These are phyloP conservation scores for Pyricularia pennisetigena DNA, from an alignment of 2,329 filamentous ascomycete species.

Conservation along the genomic window DNA sequence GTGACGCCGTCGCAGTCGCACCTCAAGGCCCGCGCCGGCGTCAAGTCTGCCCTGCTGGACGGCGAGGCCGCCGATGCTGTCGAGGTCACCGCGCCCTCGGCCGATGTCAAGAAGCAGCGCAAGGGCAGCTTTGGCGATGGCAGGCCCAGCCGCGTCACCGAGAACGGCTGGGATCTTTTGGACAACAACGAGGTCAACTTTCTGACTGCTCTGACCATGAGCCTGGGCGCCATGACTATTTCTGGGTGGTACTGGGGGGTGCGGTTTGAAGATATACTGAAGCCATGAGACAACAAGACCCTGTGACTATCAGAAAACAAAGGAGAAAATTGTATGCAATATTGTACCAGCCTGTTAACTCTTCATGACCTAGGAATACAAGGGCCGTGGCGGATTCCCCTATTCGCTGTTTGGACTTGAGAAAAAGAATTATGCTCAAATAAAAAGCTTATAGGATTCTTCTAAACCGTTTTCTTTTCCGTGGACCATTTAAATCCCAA, in stretches of 20 bases:
- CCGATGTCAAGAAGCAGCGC: constrained; percentile 35
- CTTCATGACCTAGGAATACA: not conserved
- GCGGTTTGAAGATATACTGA: constrained; percentile 34
- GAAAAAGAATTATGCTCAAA: not conserved
- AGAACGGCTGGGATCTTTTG: constrained; percentile 62
- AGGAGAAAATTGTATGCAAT: not conserved
- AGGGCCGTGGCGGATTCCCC: not conserved
- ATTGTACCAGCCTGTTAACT: not conserved
- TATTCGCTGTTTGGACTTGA: not conserved
- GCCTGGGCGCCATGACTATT: constrained; percentile 62
- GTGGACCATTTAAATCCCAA: not conserved
- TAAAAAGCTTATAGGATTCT: not conserved
- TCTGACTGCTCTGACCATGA: constrained; percentile 78
- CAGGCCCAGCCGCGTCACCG: constrained; percentile 51
- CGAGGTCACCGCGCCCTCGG: constrained; percentile 20
- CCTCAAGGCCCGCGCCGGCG: constrained; percentile 24
- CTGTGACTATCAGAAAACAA: not conserved
- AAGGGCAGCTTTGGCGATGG: constrained; percentile 39
- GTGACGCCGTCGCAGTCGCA: constrained; percentile 12
- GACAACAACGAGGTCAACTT: constrained; percentile 97
- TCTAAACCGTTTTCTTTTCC: not conserved
- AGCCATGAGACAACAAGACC: constrained; percentile 12
- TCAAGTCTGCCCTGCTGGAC: constrained; percentile 29
- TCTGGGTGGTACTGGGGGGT: constrained; percentile 52
- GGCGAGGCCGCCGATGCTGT: constrained; percentile 27